A percentile compares a stretch with the other conserved stretches of the same genome.
Conservation (phyloP, 2,329 filamentous ascomycete genomes). For the Mariannaea sp. region DNA sequence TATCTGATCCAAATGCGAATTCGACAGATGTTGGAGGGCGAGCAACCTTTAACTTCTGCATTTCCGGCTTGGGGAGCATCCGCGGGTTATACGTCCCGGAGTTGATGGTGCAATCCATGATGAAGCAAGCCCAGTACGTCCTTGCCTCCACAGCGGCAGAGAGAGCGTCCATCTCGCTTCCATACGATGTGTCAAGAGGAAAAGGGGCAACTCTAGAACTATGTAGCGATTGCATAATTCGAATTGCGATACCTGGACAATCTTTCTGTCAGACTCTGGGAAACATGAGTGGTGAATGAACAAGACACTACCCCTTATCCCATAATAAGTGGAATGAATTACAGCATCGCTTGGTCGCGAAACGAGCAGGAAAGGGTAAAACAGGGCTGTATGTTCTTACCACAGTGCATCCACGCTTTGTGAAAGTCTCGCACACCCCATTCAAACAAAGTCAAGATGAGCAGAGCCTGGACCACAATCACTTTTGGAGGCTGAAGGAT, state of each 20-base stretch:
- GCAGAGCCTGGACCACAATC: constrained; percentile 46
- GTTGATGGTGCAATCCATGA: constrained; percentile 51
- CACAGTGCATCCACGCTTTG: constrained; percentile 49
- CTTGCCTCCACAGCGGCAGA: constrained; percentile 43
- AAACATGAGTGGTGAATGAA: background rate
- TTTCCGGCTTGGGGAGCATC: constrained; percentile 43
- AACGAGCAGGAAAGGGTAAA: no score
- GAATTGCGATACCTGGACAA: constrained; percentile 29
- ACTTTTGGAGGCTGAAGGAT: constrained; percentile 29
- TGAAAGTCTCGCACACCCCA: constrained; percentile 50
- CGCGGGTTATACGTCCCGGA: constrained; percentile 48
- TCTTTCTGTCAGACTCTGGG: background rate
- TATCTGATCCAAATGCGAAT: constrained; percentile 45
- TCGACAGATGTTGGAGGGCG: constrained; percentile 43
- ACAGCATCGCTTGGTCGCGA: no score
- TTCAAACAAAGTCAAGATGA: constrained; percentile 47
- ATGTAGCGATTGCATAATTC: constrained; percentile 34
- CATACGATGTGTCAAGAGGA: constrained; percentile 24
- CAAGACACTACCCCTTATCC: no score
- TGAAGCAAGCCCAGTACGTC: constrained; percentile 52
- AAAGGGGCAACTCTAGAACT: constrained; percentile 28
- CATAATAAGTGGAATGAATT: no score
- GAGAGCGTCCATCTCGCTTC: constrained; percentile 18
- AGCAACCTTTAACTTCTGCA: constrained; percentile 42
- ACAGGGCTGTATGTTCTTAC: constrained; percentile 14